phyloP scores from a whole-genome alignment of 192 early-diverging fungal genomes.

The Entomortierella beljakovae region DNA sequence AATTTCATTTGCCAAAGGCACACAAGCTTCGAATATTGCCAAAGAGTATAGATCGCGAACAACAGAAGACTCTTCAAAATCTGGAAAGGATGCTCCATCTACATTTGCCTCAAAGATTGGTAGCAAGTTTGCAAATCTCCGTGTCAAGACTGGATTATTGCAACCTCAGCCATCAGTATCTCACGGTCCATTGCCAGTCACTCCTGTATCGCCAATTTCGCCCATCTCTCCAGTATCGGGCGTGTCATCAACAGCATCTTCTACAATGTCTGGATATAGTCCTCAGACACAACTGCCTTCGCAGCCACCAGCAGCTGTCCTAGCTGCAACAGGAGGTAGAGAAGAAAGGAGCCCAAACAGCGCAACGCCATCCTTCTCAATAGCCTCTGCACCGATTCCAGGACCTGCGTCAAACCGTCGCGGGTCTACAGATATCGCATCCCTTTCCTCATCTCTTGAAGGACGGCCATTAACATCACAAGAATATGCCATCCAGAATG shows the following conservation, averaged over 20 bases:
- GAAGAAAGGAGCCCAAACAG: not conserved
- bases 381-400: conserved; percentile 12
- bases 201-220: conserved; percentile 43
- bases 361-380: conserved; percentile 34
- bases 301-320: not conserved
- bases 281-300: not conserved
- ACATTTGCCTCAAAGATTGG: conserved; percentile 15
- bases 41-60: too few species aligned
- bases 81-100: too few species aligned
- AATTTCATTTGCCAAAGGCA: too few species aligned
- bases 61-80: too few species aligned
- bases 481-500: not conserved
- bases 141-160: conserved; percentile 26
- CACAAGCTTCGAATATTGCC: too few species aligned
- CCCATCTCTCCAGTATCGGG: conserved; percentile 24
- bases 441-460: conserved; percentile 5
- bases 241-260: not conserved
- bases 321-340: not conserved
- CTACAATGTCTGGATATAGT: not conserved
- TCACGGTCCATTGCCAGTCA: not conserved
- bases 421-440: not conserved
- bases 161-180: not conserved
- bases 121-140: conserved; percentile 18
- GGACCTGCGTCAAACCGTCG: conserved; percentile 17
- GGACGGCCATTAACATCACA: not conserved